These are phyloP conservation scores for Mycena vitilis DNA, from an alignment of 768 basidiomycete genomes.

Conservation along the genomic window DNA sequence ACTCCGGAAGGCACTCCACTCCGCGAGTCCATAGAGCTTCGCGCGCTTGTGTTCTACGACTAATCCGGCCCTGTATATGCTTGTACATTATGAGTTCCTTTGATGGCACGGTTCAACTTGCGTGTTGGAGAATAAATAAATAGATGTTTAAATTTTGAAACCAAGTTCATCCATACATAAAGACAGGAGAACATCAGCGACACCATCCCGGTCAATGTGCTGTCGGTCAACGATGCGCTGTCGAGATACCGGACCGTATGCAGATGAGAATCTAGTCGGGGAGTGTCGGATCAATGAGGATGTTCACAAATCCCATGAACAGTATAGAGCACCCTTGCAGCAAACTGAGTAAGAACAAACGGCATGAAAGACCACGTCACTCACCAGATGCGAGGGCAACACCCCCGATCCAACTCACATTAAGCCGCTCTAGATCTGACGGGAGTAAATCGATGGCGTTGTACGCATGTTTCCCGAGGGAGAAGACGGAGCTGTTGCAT, in stretches of 20 bases:
- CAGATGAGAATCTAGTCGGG: slow-evolving; percentile 11
- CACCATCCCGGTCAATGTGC: too few species aligned
- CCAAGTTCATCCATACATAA: too few species aligned
- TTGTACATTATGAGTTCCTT: too few species aligned
- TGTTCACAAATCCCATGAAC: slow-evolving; percentile 28
- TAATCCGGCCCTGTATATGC: background rate
- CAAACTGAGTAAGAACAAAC: background rate
- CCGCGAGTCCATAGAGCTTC: slow-evolving; percentile 33
- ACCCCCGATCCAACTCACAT: slow-evolving; percentile 23
- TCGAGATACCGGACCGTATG: too few species aligned
- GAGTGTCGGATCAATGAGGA: slow-evolving; percentile 25
- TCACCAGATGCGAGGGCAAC: slow-evolving; percentile 23
- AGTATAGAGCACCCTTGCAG: slow-evolving; percentile 19
- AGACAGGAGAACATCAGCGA: too few species aligned
- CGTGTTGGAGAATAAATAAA: too few species aligned
- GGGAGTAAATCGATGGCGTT: slow-evolving; percentile 35
- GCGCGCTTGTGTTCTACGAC: slow-evolving; percentile 33
- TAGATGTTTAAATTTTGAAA: too few species aligned
- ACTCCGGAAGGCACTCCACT: slow-evolving; percentile 28
- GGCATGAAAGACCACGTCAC: background rate
- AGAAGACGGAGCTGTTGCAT: slow-evolving; percentile 40
- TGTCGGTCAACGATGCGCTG: background rate
- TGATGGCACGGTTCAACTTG: too few species aligned
- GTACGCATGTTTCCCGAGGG: slow-evolving; percentile 36
- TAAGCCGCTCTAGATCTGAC: slow-evolving; percentile 17